phyloP scores from a whole-genome alignment of 306 rosid species.

The Begonia loranthoides region DNA sequence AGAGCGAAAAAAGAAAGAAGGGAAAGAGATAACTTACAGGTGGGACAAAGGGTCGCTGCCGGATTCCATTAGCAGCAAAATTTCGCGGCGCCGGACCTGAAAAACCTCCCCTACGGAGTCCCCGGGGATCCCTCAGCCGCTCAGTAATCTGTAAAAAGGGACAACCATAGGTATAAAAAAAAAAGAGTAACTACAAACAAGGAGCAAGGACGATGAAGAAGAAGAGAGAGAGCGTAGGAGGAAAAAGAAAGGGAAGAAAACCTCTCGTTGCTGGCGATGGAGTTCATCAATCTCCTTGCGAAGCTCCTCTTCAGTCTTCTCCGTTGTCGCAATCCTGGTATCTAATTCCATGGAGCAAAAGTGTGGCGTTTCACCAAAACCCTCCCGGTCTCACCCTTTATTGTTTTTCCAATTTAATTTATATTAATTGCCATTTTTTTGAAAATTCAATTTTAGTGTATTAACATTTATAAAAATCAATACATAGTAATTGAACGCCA shows the following conservation, averaged over 20 bases:
- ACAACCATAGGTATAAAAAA: too few relatives aligned
- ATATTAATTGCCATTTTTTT: too few relatives aligned
- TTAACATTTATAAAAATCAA: too few relatives aligned
- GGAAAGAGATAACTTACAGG: constrained; percentile 21
- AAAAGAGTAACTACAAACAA: neutral
- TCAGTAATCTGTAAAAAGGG: constrained; percentile 44
- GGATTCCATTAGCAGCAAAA: constrained; percentile 45
- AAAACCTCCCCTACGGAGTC: constrained; percentile 62
- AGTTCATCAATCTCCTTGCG: constrained; percentile 94
- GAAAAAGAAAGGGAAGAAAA: constrained; percentile 4
- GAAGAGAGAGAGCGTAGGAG: constrained; percentile 4
- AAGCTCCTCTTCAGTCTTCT: constrained; percentile 71
- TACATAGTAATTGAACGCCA: too few relatives aligned
- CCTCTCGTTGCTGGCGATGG: constrained; percentile 95
- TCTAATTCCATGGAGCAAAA: too few relatives aligned
- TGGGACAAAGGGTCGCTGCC: constrained; percentile 57
- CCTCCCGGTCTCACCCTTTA: too few relatives aligned
- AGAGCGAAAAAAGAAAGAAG: neutral
- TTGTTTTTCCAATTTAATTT: too few relatives aligned
- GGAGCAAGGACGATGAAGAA: neutral
- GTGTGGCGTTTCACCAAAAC: too few relatives aligned
- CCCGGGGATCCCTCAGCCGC: constrained; percentile 97
- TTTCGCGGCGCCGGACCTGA: constrained; percentile 44
- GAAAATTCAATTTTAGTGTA: too few relatives aligned
- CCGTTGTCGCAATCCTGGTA: constrained; percentile 23